Percentiles rank a stretch among this genome's conserved stretches.
Evolutionary conservation across 805 yeast species (phyloP).

Genomic region (Zygosaccharomyces gambellarensis): DNA sequence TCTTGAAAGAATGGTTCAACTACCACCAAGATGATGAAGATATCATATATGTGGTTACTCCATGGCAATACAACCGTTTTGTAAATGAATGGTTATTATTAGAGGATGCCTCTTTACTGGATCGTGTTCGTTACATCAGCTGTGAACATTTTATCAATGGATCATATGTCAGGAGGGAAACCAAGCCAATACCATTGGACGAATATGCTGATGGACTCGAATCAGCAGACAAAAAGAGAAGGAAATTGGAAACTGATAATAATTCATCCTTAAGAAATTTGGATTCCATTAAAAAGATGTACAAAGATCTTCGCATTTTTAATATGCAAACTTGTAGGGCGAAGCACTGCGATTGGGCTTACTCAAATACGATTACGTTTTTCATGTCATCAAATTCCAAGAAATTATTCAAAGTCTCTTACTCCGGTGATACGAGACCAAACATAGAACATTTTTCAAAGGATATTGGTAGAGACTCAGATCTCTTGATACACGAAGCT

Average conservation of each 20-base stretch:
- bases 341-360: constrained; percentile 78
- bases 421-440: constrained; percentile 95
- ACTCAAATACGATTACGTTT: constrained; percentile 56
- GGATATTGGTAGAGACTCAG: constrained; percentile 59
- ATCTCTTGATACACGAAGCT: constrained; percentile 86
- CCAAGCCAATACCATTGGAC: constrained; percentile 28
- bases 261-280: constrained; percentile 27
- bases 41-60: constrained; percentile 58
- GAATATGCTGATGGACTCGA: constrained; percentile 14
- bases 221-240: constrained; percentile 16
- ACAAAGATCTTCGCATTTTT: constrained; percentile 40
- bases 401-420: constrained; percentile 62
- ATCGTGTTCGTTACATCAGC: constrained; percentile 48
- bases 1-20: constrained; percentile 64
- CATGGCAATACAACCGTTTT: constrained; percentile 68
- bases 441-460: constrained; percentile 50
- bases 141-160: constrained; percentile 54
- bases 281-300: constrained; percentile 35
- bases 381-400: constrained; percentile 24
- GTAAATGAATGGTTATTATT: constrained; percentile 61
- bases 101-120: constrained; percentile 40
- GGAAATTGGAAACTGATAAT: constrained; percentile 26
- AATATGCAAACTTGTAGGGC: constrained; percentile 65
- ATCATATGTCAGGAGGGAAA: constrained; percentile 31
- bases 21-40: constrained; percentile 37